Conservation (phyloP, 176 grass and related monocot genomes). For the Oropetium thomaeum region DNA sequence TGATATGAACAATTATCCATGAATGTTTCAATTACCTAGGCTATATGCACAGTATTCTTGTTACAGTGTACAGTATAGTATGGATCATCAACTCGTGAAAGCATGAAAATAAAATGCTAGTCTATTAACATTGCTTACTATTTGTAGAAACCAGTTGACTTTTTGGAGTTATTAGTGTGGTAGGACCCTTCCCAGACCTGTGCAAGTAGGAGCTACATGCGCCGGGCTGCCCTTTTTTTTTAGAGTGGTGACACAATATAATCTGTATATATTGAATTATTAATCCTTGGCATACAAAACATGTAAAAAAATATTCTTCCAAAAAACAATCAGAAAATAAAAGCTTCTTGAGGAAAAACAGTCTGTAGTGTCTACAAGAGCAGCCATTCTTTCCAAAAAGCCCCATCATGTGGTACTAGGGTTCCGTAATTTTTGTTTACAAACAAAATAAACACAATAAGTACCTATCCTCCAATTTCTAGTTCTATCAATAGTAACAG, state of each 20-base stretch:
- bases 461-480: conserved; percentile 29
- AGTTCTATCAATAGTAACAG: conserved; percentile 22
- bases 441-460: conserved; percentile 39
- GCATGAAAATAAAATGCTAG: conserved; percentile 16
- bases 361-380: conserved; percentile 14
- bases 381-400: conserved; percentile 12
- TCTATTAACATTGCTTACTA: neutral
- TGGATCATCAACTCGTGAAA: conserved; percentile 12
- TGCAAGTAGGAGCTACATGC: too few species aligned
- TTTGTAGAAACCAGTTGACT: neutral
- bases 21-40: neutral
- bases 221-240: too few species aligned
- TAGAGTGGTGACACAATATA: neutral
- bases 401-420: conserved; percentile 16
- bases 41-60: neutral
- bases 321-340: neutral
- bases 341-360: conserved; percentile 34
- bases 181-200: too few species aligned
- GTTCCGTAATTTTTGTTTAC: conserved; percentile 22
- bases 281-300: neutral
- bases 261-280: conserved; percentile 4
- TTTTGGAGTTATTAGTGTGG: neutral
- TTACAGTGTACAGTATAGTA: conserved; percentile 1
- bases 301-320: too few species aligned
- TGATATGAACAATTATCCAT: neutral